Evolutionary conservation across 2,329 filamentous ascomycete species (phyloP).

Genomic region (Metarhizium album): DNA sequence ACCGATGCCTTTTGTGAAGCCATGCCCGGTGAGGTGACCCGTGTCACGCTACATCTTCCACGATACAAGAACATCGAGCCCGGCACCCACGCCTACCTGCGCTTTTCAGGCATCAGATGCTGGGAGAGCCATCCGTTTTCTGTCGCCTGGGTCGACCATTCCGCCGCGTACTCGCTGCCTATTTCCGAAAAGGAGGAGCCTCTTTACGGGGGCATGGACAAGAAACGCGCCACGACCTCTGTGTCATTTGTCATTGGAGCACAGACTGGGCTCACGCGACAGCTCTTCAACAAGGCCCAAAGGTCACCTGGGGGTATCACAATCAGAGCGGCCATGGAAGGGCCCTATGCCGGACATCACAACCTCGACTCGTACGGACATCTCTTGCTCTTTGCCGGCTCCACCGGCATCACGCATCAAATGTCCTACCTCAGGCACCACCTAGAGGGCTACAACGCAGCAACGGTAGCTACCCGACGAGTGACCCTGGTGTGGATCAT

Average conservation of each 20-base stretch:
- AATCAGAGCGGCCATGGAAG: conserved; percentile 70
- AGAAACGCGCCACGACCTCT: conserved; percentile 32
- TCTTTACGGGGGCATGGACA: conserved; percentile 27
- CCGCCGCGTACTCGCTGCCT: conserved; percentile 27
- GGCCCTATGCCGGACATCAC: conserved; percentile 78
- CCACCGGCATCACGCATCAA: conserved; percentile 92
- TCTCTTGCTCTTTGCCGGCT: conserved; percentile 79
- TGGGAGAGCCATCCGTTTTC: conserved; percentile 75
- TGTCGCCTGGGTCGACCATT: conserved; percentile 60
- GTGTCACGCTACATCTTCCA: conserved; percentile 60
- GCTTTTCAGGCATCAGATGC: conserved; percentile 52
- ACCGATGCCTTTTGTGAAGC: conserved; percentile 57
- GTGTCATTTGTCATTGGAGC: conserved; percentile 81
- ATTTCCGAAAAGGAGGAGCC: conserved; percentile 31
- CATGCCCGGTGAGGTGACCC: conserved; percentile 57
- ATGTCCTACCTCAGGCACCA: conserved; percentile 77
- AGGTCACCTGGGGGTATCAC: conserved; percentile 42
- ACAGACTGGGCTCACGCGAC: conserved; percentile 78
- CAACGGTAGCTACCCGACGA: conserved; percentile 68
- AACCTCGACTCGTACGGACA: conserved; percentile 88
- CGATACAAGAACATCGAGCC: conserved; percentile 55
- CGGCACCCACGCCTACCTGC: conserved; percentile 66
- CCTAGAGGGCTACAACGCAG: conserved; percentile 55
- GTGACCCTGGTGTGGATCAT: conserved; percentile 88
- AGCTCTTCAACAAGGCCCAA: conserved; percentile 61